These are phyloP conservation scores for Alternaria incomplexa DNA, from an alignment of 2,329 filamentous ascomycete genomes.

Conservation along the genomic window DNA sequence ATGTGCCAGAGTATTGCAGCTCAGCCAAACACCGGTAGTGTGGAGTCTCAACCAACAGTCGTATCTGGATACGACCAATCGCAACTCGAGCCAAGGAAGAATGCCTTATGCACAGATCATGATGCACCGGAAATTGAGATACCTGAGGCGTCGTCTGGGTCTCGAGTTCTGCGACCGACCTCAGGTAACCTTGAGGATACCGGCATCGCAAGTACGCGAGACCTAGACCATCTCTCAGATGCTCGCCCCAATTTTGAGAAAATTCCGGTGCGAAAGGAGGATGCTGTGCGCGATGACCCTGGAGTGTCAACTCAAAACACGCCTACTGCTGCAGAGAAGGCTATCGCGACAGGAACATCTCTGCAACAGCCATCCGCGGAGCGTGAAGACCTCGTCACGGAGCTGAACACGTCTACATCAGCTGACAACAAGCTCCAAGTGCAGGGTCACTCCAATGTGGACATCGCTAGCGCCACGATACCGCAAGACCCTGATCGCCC, in stretches of 20 bases:
- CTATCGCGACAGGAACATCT: background rate
- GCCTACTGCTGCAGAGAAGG: background rate
- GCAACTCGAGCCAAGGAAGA: background rate
- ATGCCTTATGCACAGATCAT: background rate
- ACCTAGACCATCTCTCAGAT: background rate
- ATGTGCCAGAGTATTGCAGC: background rate
- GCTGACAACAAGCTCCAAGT: background rate
- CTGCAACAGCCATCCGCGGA: background rate
- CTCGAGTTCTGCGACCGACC: background rate
- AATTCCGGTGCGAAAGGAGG: background rate
- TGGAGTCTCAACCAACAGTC: background rate
- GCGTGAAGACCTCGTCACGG: background rate
- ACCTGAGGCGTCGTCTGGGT: background rate
- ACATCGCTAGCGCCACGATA: background rate
- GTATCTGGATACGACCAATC: background rate
- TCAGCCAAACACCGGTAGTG: background rate
- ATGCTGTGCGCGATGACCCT: background rate
- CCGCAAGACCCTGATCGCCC: background rate
- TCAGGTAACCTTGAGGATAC: background rate
- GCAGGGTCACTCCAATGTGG: background rate
- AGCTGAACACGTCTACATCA: background rate
- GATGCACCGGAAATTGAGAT: background rate
- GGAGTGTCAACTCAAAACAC: background rate
- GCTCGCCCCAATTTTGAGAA: background rate
- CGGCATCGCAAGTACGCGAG: background rate